Conservation (phyloP, 169 alveolate species). For the Eimeria acervulina region DNA sequence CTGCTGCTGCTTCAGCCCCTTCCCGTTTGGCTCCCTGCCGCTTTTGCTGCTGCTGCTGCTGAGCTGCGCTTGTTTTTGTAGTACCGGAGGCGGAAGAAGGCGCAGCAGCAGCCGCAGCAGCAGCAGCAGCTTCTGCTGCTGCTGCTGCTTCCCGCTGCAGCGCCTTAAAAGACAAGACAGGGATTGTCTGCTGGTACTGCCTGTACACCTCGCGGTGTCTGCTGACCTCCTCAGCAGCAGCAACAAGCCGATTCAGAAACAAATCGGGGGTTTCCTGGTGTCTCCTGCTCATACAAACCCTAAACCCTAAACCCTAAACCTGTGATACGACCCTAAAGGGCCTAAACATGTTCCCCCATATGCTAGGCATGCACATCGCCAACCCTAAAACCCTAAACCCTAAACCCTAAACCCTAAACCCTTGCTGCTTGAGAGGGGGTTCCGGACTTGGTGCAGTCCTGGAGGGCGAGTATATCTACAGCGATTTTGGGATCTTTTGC, state of each 20-base stretch:
- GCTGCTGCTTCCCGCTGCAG: constrained; percentile 33
- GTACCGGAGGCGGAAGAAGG: no score
- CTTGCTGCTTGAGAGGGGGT: neutral
- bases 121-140: no score
- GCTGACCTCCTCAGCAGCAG: neutral
- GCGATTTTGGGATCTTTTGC: neutral
- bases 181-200: neutral
- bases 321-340: neutral
- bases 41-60: neutral
- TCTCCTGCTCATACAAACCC: constrained; percentile 2
- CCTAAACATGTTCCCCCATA: neutral
- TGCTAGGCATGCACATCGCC: neutral
- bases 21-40: constrained; percentile 29
- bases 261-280: constrained; percentile 18
- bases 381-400: neutral
- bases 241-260: constrained; percentile 1
- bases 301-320: neutral
- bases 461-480: neutral
- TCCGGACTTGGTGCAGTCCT: constrained; percentile 42
- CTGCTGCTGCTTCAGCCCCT: neutral
- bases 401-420: constrained; percentile 9
- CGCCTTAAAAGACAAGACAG: neutral
- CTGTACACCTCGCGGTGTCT: neutral
- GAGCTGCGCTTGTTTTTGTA: no score
- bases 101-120: no score